These are phyloP conservation scores for Paracamarosporium sp. DNA, from an alignment of 2,329 filamentous ascomycete genomes.

Conservation along the genomic window DNA sequence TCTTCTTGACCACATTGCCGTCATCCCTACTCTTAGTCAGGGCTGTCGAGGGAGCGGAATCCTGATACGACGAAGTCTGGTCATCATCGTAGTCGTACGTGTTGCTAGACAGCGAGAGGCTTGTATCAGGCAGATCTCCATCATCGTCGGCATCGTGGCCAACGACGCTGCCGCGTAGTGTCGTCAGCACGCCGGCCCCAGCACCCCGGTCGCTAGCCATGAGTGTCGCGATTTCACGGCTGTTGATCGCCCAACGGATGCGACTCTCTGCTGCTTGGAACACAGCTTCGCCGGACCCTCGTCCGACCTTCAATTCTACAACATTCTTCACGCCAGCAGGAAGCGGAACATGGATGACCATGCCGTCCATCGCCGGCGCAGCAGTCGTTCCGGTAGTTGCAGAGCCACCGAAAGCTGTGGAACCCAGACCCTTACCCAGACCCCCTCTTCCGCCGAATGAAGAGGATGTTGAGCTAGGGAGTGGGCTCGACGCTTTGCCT, in stretches of 20 bases:
- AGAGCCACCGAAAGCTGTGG: conserved; percentile 39
- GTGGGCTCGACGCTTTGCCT: conserved; percentile 47
- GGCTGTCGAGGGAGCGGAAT: conserved; percentile 6
- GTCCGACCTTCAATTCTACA: conserved; percentile 78
- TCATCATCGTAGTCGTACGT: conserved; percentile 44
- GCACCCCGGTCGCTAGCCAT: conserved; percentile 45
- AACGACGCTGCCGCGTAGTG: conserved; percentile 79
- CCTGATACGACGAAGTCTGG: conserved; percentile 32
- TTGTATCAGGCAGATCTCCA: conserved; percentile 9
- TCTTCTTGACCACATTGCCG: conserved; percentile 63
- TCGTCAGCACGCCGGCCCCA: conserved; percentile 71
- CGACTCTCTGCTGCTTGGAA: conserved; percentile 76
- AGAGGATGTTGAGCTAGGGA: conserved; percentile 38
- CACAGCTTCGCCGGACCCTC: conserved; percentile 80
- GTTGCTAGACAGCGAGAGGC: conserved; percentile 26
- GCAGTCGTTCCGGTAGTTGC: conserved; percentile 38
- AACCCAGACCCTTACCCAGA: conserved; percentile 21
- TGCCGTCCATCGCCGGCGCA: conserved; percentile 68
- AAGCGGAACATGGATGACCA: conserved; percentile 79
- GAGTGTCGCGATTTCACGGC: conserved; percentile 70
- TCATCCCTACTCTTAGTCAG: conserved; percentile 39
- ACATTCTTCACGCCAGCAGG: conserved; percentile 82
- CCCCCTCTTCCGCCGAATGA: conserved; percentile 23
- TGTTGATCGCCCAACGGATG: conserved; percentile 83
- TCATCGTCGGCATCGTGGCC: conserved; percentile 61